phyloP scores from a whole-genome alignment of 1,284 basidiomycete genomes.

The Psilocybe mexicana region DNA sequence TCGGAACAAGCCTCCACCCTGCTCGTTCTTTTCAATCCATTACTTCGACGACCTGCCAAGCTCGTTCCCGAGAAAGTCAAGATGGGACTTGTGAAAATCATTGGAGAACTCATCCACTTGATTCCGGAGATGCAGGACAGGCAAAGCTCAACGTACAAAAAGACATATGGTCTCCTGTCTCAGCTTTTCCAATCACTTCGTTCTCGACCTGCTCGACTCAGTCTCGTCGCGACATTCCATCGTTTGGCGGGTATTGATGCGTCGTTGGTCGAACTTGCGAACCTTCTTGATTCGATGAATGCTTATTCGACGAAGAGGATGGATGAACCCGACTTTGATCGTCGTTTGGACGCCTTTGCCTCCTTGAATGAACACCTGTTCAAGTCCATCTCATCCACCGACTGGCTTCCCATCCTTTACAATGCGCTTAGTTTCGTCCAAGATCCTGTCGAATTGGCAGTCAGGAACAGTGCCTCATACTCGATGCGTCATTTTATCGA shows the following conservation, averaged over 20 bases:
- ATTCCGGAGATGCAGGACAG: conserved; percentile 65
- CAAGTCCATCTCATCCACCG: conserved; percentile 46
- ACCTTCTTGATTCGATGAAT: conserved; percentile 75
- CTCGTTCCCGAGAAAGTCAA: conserved; percentile 88
- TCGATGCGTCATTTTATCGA: conserved; percentile 82
- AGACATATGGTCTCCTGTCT: conserved; percentile 69
- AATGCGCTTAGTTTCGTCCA: conserved; percentile 88
- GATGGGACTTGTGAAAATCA: conserved; percentile 79
- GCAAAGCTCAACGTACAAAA: conserved; percentile 49
- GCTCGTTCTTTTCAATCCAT: conserved; percentile 75
- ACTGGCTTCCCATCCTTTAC: conserved; percentile 88
- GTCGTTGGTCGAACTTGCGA: conserved; percentile 49
- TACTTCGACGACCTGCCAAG: conserved; percentile 79
- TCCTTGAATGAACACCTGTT: conserved; percentile 69
- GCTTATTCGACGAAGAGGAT: conserved; percentile 82
- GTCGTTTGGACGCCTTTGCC: conserved; percentile 79
- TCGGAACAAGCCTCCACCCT: conserved; percentile 76
- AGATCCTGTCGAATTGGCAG: conserved; percentile 87
- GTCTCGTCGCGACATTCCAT: conserved; percentile 67
- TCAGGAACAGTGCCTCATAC: conserved; percentile 82
- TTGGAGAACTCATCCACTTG: conserved; percentile 74
- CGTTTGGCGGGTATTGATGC: conserved; percentile 56
- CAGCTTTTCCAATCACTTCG: conserved; percentile 78
- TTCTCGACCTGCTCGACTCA: conserved; percentile 66
- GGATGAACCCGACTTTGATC: conserved; percentile 94